These are phyloP conservation scores for Tetradesmus lagerheimii DNA, from an alignment of 139 green algal species.

Conservation along the genomic window DNA sequence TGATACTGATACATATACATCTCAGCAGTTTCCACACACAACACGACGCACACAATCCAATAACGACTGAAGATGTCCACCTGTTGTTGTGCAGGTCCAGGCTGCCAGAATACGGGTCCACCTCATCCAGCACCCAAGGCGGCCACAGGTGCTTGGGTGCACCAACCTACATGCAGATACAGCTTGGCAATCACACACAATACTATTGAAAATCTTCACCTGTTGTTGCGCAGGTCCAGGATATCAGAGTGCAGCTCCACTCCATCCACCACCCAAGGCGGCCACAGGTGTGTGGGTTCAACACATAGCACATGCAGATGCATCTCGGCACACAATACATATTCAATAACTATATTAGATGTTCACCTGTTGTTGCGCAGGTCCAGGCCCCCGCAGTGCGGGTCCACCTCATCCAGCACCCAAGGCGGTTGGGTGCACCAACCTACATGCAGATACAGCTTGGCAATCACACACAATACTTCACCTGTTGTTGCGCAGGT, in stretches of 20 bases:
- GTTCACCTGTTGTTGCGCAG: conserved; percentile 39
- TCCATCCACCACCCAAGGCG: not conserved
- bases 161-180: too few relatives aligned
- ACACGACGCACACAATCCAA: too few relatives aligned
- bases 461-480: not conserved
- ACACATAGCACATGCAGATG: not conserved
- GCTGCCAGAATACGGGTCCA: not conserved
- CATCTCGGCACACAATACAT: not conserved
- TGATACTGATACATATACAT: too few relatives aligned
- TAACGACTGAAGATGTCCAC: not conserved
- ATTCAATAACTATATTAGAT: not conserved
- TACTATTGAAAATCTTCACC: not conserved
- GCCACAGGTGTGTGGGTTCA: not conserved
- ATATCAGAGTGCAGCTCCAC: not conserved
- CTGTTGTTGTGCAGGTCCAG: conserved; percentile 37
- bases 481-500: conserved; percentile 9
- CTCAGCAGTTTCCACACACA: not conserved
- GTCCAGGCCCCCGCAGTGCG: not conserved
- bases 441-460: not conserved
- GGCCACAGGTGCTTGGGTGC: conserved; percentile 10
- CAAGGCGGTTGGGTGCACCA: not conserved
- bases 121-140: not conserved
- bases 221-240: conserved; percentile 23
- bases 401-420: conserved; percentile 25
- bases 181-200: too few relatives aligned